These are phyloP conservation scores for Hymenoscyphus linearis DNA, from an alignment of 2,329 filamentous ascomycete genomes.

Conservation along the genomic window DNA sequence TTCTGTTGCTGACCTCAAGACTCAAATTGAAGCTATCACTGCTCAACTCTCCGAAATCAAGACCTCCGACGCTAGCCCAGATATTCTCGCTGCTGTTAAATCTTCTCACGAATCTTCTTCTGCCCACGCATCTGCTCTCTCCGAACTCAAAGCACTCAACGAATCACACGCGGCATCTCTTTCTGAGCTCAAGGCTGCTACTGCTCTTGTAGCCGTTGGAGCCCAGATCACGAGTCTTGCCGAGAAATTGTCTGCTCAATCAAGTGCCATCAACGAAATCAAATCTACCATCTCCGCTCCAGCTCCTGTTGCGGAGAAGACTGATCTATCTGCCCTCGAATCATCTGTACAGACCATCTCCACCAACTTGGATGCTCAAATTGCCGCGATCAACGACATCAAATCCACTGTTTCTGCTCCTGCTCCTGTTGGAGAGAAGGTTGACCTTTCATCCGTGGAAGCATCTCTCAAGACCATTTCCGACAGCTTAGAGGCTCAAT, in stretches of 20 bases:
- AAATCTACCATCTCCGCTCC: slow-evolving; percentile 8
- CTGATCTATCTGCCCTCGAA: slow-evolving; percentile 10
- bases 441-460: slow-evolving; percentile 18
- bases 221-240: slow-evolving; percentile 7
- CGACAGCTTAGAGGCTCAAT: slow-evolving; percentile 8
- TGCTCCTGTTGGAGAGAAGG: slow-evolving; percentile 16
- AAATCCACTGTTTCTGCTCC: slow-evolving; percentile 13
- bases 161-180: slow-evolving; percentile 14
- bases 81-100: slow-evolving; percentile 12
- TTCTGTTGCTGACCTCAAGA: slow-evolving; percentile 17
- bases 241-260: slow-evolving; percentile 11
- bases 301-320: slow-evolving; percentile 10
- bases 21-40: slow-evolving; percentile 16
- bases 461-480: slow-evolving; percentile 7
- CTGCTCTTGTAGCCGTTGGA: slow-evolving; percentile 2
- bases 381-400: slow-evolving; percentile 12
- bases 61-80: slow-evolving; percentile 6
- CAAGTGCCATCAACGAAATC: slow-evolving; percentile 14
- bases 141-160: slow-evolving; percentile 13
- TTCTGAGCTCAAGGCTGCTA: slow-evolving; percentile 16
- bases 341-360: slow-evolving; percentile 9
- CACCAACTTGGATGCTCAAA: slow-evolving; percentile 8
- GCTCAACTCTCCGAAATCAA: slow-evolving; percentile 15
- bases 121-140: slow-evolving; percentile 5
- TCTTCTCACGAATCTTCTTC: slow-evolving; percentile 5